These are phyloP conservation scores for Stephanodiscus minutulus DNA, from an alignment of 108 stramenopile genomes.

Conservation along the genomic window DNA sequence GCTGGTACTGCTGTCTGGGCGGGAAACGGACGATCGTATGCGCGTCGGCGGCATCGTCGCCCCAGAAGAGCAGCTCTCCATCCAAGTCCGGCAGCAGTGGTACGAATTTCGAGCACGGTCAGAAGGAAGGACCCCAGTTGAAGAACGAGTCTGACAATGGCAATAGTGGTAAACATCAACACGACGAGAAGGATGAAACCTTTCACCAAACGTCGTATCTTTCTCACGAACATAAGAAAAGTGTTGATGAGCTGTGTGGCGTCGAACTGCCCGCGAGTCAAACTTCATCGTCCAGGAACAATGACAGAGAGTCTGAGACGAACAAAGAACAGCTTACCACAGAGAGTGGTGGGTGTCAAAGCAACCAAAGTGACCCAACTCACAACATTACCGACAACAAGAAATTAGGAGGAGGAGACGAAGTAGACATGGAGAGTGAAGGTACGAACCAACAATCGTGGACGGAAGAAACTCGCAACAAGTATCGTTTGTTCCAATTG, in stretches of 20 bases:
- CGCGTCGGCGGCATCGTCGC: constrained; percentile 5
- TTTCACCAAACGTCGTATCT: not conserved
- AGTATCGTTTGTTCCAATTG: not conserved
- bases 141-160: not conserved
- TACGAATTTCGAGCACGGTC: constrained; percentile 34
- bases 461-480: constrained; percentile 14
- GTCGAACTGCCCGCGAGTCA: not conserved
- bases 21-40: not conserved
- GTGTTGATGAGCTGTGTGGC: not conserved
- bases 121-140: constrained; percentile 9
- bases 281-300: not conserved
- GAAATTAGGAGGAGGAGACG: not conserved
- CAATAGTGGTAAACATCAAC: constrained; percentile 1
- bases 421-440: constrained; percentile 1
- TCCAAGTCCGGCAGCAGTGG: constrained; percentile 20
- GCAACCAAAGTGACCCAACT: not conserved
- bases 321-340: not conserved
- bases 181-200: not conserved
- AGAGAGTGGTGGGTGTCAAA: not conserved
- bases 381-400: not conserved
- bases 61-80: constrained; percentile 19
- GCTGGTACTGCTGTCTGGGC: constrained; percentile 33
- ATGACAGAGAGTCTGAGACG: not conserved
- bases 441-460: not conserved
- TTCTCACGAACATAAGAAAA: not conserved